Evolutionary conservation across 78 protist genomes (phyloP), one percentile per base, ranked within the genome.

Genomic region (Monosiga brevicollis): DNA sequence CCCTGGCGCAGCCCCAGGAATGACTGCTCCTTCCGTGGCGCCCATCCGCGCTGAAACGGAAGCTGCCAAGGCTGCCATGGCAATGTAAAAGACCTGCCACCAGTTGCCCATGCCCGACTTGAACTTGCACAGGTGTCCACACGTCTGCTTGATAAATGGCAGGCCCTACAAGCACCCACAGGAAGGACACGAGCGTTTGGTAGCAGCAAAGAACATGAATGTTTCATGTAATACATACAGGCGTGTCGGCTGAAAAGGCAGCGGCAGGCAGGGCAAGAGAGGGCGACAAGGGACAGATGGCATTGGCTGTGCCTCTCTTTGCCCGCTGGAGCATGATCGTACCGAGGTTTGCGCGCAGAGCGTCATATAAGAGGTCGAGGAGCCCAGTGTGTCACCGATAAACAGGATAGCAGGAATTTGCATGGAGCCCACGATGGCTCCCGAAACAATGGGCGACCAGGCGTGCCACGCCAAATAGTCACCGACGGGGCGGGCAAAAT

Each of bases 371-470:
- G 76, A 20, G 42, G 79, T 29, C 11, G 74, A 41, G 1, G 79
- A 26, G 29, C 84, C 89, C 25, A 70, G 78, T 26, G 83, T 54
- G 74, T 78, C 78, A 23, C 72, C 37, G 37, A 73, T 25, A 9
- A 70, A 1, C 10, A 85, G 34, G 29, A 74, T 42, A 1, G 42
- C 9, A 20, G 89, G 85, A 23, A 80, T 23, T 37, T 86, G 89
- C 81, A 86, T 34, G 25, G 55, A 15, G 3, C 89, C 89, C 2
- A 86, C 39, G 29, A 79, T 11, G 26, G 37, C 39, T 70, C 82
- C 82, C 15, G 42, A 0, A 2, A 36, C 73, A 11, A 3, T 2
- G 24, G 73, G 73, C 42, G 76, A 36, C 73, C 73, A 79, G 23
- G 70, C 36, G 35, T 2, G 43, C 70, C 15, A 41, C 32, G 2